These are phyloP conservation scores for Graphilbum sp. DNA, from an alignment of 2,329 filamentous ascomycete genomes.

Conservation along the genomic window DNA sequence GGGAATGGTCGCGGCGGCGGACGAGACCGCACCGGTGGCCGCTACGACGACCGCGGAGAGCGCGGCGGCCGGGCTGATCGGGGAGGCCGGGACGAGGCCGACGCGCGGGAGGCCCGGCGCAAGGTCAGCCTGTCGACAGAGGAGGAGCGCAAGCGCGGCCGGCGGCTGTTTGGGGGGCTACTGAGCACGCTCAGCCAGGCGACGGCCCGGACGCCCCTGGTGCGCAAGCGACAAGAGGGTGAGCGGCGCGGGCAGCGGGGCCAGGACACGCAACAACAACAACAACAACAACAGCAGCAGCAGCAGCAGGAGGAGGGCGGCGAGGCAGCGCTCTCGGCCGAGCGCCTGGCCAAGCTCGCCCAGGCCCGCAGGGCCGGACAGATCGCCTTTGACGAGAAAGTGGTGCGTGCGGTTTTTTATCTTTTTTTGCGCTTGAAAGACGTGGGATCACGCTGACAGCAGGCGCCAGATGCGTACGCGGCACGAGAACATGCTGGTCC, in stretches of 20 bases:
- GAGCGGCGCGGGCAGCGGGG: conserved; percentile 69
- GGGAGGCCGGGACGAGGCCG: not conserved
- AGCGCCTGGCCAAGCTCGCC: conserved; percentile 47
- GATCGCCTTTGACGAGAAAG: conserved; percentile 56
- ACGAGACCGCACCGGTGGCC: too few species aligned
- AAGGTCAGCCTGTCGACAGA: conserved; percentile 26
- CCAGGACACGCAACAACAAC: conserved; percentile 37
- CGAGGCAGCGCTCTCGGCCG: too few species aligned
- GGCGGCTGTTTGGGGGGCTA: conserved; percentile 71
- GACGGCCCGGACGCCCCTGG: conserved; percentile 23
- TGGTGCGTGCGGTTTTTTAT: conserved; percentile 35
- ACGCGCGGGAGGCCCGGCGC: too few species aligned
- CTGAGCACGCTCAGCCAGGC: conserved; percentile 65
- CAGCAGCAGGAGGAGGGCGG: too few species aligned
- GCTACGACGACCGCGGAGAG: too few species aligned
- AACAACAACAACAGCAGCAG: conserved; percentile 54
- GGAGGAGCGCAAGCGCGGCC: conserved; percentile 73
- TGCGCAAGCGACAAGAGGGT: conserved; percentile 56
- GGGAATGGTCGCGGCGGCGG: too few species aligned
- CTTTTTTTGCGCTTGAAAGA: conserved; percentile 1
- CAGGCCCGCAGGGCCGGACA: conserved; percentile 51
- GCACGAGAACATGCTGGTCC: conserved; percentile 55
- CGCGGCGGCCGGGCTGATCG: not conserved
- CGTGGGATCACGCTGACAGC: conserved; percentile 14
- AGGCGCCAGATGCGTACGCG: conserved; percentile 50